Evolutionary conservation across 2,329 filamentous ascomycete species (phyloP), one percentile per base, ranked within the genome.

Genomic region (Talaromyces funiculosus): DNA sequence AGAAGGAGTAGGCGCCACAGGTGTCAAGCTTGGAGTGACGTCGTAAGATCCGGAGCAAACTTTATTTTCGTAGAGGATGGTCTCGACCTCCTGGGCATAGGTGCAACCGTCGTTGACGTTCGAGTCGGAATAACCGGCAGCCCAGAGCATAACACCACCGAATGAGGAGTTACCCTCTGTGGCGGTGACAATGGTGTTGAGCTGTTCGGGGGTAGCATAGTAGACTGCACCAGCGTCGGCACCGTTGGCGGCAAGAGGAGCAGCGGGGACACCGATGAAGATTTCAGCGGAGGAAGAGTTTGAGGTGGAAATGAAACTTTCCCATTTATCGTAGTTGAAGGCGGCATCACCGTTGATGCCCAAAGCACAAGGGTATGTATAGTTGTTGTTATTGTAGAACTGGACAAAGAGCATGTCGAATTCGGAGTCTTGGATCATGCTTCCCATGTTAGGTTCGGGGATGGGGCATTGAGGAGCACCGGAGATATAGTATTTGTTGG

Each of bases 141-240:
- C 82, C 81, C 81, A 86, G 4, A 86, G 67, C 83, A 85, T 86
- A 31, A 84, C 74, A 71, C 84, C 84, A 40, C 82, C 84, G 63
- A 86, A 86, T 1, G 69, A 72, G 22, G 73, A 62, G 1, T 73
- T 70, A n/a, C 67, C 68, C 62, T 75, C 75, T 60, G 77, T 80
- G 37, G 69, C 67, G 12, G 72, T 66, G 24, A 84, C 70, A 57
- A 85, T 64, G 3, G 67, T 66, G 57, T 77, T 69, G 2, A 78
- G 81, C 62, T 84, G 76, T 0, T 66, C 61, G 0, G 80, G 79
- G 1, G 68, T 71, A 10, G 85, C 68, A 66, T 85, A 85, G 65
- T 75, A 76, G 14, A 54, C 33, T 18, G 33, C 31, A n/a, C 56
- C 60, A 20, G 37, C 3, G 3, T 35, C 38, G 5, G 22, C 43